Evolutionary conservation across 805 yeast species (phyloP), one percentile per base, ranked within the genome.

Genomic region (Cyberlindnera mycetangii): DNA sequence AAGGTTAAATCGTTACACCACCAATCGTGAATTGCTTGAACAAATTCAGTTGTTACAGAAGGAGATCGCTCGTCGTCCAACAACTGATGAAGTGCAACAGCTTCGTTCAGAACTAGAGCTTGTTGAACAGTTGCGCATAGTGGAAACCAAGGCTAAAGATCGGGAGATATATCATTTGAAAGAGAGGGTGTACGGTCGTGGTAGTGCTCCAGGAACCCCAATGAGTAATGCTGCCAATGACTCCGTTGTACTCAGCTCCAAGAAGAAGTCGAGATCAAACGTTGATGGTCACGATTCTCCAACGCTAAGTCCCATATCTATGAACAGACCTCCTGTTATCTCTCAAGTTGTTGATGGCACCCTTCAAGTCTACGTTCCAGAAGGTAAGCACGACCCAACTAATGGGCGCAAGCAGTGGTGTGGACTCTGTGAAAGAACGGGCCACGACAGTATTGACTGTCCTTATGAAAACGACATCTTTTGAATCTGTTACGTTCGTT

Each of bases 351-450:
- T 64, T 31, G 65, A 60, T 48, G 68, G 67, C 2, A 62, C 60
- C 2, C 61, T 76, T 22, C 78, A 76, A 24, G 69, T 81, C 1
- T 79, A 76, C 45, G 61, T 66, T 32, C 85, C 88, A 0, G 66
- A 68, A 4, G 22, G 32, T 15, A 60, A 54, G 17, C 58, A 65
- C 12, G 93, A 88, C 60, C 85, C 90, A 1, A 72, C 89, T 0
- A 79, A 79, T 2, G 96, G 96, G 1, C 73, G 90, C 35, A 68
- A 68, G 21, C 73, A 78, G 50, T 92, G 97, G 96, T 92, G 99
- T 67, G 96, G 95, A 0, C 70, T 89, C 42, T 92, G 99, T 67
- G 98, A 92, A 62, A 70, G 88, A 43, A 81, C 79, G 36, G 99
- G 98, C 0, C 99, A 92, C 60, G 83, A 81, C 38, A 85, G 93